Evolutionary conservation across 371 early-diverging fungal genomes (phyloP), one percentile per base, ranked within the genome.

Genomic region (Capillidium heterosporum): DNA sequence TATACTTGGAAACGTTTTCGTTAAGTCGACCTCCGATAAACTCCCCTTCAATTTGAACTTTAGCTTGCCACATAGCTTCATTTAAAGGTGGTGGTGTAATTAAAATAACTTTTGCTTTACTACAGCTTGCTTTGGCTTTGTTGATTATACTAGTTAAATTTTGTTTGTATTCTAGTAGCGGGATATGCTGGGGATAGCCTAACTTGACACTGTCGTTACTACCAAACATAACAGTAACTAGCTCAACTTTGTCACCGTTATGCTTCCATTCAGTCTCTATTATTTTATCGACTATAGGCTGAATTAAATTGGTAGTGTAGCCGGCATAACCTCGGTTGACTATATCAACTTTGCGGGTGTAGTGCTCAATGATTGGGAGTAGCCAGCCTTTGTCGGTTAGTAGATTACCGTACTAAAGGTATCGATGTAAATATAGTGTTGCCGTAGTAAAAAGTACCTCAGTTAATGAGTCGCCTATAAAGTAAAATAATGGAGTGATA

Each of bases 261-360:
- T 26, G 24, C 72, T 35, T 35, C 35, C 35, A 35, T 73, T 77
- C 82, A 80, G 32, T 79, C 76, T 0, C 85, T 81, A 56, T 78
- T 88, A 65, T 79, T 89, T 2, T 89, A 84, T 76, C 58, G n/a
- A 52, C 29, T 49, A 32, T 13, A 11, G 10, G 28, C 23, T 19
- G 29, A 24, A 57, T 44, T 28, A 55, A 10, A 48, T 53, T 32
- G 39, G 55, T 56, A 24, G 4, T 24, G 41, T 58, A 72, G 66
- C 82, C 86, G 7, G 81, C 74, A 63, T 74, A 87, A 0, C 91
- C 92, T 11, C 89, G 74, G 60, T 84, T 88, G 28, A 87, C 57
- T 0, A 91, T 71, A 56, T 89, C 89, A 5, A 81, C 48, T 57
- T 77, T 80, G 15, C 90, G 74, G 32, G 75, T 66, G 61, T 83